Evolutionary conservation across 495 filamentous ascomycete genomes (phyloP).

Genomic region (Penicillium flavigenum): DNA sequence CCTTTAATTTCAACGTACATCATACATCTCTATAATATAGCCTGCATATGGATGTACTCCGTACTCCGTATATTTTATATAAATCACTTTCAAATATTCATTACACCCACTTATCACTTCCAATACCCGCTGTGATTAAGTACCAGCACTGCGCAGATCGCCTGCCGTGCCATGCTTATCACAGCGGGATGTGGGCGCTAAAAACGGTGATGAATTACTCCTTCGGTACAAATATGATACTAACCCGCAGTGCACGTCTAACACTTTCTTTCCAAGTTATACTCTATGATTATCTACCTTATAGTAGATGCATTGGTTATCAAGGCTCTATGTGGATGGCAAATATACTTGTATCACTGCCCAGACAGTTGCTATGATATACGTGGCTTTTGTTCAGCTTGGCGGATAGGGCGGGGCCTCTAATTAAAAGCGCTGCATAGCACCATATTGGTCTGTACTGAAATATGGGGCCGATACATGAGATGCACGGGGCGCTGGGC

Average conservation of each 20-base stretch:
- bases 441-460: neutral
- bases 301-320: too few species aligned
- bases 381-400: too few species aligned
- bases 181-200: neutral
- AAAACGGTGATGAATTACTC: neutral
- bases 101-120: neutral
- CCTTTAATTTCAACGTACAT: neutral
- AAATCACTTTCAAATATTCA: neutral
- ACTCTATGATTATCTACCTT: neutral
- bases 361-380: too few species aligned
- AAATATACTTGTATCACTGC: too few species aligned
- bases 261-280: neutral
- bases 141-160: slow-evolving; percentile 1
- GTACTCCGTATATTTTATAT: too few species aligned
- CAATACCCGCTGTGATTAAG: too few species aligned
- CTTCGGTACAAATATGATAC: neutral
- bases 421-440: neutral
- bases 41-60: too few species aligned
- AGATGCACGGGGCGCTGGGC: neutral
- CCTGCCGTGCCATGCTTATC: slow-evolving; percentile 1
- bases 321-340: too few species aligned
- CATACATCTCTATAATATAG: neutral
- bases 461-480: neutral
- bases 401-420: too few species aligned
- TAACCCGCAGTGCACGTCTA: neutral